These are phyloP conservation scores for Physcia stellaris DNA, from an alignment of 495 filamentous ascomycete genomes.

Conservation along the genomic window DNA sequence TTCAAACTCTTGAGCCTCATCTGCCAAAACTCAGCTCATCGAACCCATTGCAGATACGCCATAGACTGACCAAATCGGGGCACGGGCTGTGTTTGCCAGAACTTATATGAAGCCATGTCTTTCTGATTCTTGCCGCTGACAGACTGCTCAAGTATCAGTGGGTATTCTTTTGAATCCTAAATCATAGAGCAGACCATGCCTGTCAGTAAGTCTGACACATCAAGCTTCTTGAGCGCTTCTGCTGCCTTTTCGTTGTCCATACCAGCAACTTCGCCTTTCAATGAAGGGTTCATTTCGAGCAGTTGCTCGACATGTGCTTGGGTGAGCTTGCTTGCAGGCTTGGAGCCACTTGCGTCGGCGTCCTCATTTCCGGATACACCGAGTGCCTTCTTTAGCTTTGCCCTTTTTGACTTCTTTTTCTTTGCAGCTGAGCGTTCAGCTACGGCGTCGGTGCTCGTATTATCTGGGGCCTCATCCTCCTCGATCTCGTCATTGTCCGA, in stretches of 20 bases:
- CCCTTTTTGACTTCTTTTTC: slow-evolving; percentile 18
- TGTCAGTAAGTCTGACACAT: slow-evolving; percentile 67
- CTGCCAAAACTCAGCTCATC: slow-evolving; percentile 13
- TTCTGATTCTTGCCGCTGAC: slow-evolving; percentile 73
- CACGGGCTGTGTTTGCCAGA: slow-evolving; percentile 96
- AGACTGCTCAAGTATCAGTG: too few relatives aligned
- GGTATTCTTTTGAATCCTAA: neutral
- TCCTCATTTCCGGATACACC: slow-evolving; percentile 12
- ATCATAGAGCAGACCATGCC: slow-evolving; percentile 39
- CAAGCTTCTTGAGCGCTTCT: slow-evolving; percentile 57
- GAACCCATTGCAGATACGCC: neutral
- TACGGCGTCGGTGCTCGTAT: slow-evolving; percentile 10
- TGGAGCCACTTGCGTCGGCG: slow-evolving; percentile 18
- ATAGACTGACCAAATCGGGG: slow-evolving; percentile 50
- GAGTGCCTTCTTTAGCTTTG: slow-evolving; percentile 16
- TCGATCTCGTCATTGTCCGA: slow-evolving; percentile 7
- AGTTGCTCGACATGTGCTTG: slow-evolving; percentile 29
- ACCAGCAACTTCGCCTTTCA: slow-evolving; percentile 32
- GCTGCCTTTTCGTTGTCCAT: slow-evolving; percentile 35
- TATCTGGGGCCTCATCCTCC: slow-evolving; percentile 9
- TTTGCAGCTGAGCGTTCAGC: slow-evolving; percentile 17
- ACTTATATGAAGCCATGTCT: slow-evolving; percentile 94
- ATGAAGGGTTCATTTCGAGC: slow-evolving; percentile 35
- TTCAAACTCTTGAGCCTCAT: slow-evolving; percentile 23
- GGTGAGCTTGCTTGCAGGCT: slow-evolving; percentile 26